A percentile compares a stretch with the other conserved stretches of the same genome.
These are phyloP conservation scores for Neofusicoccum sp. DNA, from an alignment of 2,329 filamentous ascomycete genomes.

Conservation along the genomic window DNA sequence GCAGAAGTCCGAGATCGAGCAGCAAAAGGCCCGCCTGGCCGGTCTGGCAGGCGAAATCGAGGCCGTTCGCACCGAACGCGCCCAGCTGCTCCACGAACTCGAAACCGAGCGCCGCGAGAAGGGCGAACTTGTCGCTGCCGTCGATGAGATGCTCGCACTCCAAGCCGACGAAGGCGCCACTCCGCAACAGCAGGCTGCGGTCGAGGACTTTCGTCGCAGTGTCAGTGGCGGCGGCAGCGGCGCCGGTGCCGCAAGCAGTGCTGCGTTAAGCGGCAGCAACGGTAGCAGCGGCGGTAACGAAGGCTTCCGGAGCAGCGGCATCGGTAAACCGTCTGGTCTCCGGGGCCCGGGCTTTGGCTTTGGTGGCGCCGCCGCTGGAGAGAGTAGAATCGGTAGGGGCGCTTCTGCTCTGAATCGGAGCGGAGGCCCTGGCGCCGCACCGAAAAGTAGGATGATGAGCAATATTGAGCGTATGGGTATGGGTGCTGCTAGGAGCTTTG, in stretches of 20 bases:
- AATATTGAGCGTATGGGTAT: constrained; percentile 87
- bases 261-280: constrained; percentile 7
- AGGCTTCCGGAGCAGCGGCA: constrained; percentile 24
- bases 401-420: constrained; percentile 21
- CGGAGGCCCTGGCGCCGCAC: constrained; percentile 27
- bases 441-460: constrained; percentile 75
- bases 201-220: constrained; percentile 55
- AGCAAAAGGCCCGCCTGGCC: constrained; percentile 73
- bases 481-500: neutral
- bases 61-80: constrained; percentile 71
- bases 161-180: constrained; percentile 47
- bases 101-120: constrained; percentile 80
- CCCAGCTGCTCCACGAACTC: constrained; percentile 64
- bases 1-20: constrained; percentile 67
- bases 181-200: constrained; percentile 7
- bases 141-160: constrained; percentile 82
- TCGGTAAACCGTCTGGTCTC: constrained; percentile 58
- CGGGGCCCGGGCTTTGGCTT: constrained; percentile 59
- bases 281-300: constrained; percentile 1
- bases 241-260: neutral
- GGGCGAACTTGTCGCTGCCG: constrained; percentile 77
- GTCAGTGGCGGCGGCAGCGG: constrained; percentile 38
- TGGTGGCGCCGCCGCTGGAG: constrained; percentile 11
- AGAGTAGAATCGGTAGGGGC: constrained; percentile 29
- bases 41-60: constrained; percentile 73